Evolutionary conservation across 2,329 filamentous ascomycete genomes (phyloP).

Genomic region (Pseudogymnoascus sp.): DNA sequence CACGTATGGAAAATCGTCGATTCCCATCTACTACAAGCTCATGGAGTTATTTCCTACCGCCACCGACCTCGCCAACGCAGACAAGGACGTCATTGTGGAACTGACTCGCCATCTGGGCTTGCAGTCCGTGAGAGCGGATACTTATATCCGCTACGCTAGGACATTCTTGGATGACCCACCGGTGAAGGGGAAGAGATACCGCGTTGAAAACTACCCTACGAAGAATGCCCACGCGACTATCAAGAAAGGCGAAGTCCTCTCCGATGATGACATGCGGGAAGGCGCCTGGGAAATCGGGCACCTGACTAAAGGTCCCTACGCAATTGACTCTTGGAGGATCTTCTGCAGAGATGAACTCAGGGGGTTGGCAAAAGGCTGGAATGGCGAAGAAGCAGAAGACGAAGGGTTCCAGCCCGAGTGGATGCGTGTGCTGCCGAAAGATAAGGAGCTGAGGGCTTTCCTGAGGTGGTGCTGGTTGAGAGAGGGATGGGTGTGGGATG

Average conservation of each 20-base stretch:
- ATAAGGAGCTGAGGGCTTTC: slow-evolving; percentile 85
- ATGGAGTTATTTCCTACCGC: slow-evolving; percentile 62
- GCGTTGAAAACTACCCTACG: slow-evolving; percentile 46
- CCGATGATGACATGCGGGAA: slow-evolving; percentile 31
- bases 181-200: slow-evolving; percentile 44
- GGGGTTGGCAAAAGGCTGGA: slow-evolving; percentile 56
- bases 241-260: slow-evolving; percentile 37
- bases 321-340: slow-evolving; percentile 84
- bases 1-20: slow-evolving; percentile 63
- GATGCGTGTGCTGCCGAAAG: slow-evolving; percentile 73
- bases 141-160: slow-evolving; percentile 62
- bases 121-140: slow-evolving; percentile 55
- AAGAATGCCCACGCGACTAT: slow-evolving; percentile 41
- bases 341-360: slow-evolving; percentile 78
- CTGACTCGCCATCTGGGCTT: slow-evolving; percentile 66
- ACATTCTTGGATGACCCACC: slow-evolving; percentile 61
- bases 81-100: slow-evolving; percentile 45
- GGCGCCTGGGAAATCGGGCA: slow-evolving; percentile 74
- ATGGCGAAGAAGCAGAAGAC: slow-evolving; percentile 42
- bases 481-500: slow-evolving; percentile 77
- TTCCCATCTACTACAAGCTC: slow-evolving; percentile 65
- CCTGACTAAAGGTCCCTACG: slow-evolving; percentile 73
- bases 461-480: slow-evolving; percentile 87
- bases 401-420: slow-evolving; percentile 71
- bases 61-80: slow-evolving; percentile 48